Conservation (phyloP, 202 grass and related monocot genomes). For the Setaria viridis region DNA sequence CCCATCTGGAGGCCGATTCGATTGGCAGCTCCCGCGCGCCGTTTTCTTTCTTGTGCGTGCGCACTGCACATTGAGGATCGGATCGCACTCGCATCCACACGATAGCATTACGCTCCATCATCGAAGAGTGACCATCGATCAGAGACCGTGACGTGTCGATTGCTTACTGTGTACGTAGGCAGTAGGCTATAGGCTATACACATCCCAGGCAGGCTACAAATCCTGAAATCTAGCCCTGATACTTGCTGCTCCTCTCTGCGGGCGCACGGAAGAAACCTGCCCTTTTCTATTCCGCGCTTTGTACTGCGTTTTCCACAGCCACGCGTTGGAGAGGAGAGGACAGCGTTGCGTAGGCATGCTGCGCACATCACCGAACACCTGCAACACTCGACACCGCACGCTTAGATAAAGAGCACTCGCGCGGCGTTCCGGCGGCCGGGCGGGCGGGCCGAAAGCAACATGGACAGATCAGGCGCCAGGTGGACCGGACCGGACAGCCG, state of each 20-base stretch:
- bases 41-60: too few relatives aligned
- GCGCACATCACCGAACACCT: not conserved
- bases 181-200: too few relatives aligned
- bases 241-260: too few relatives aligned
- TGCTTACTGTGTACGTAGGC: too few relatives aligned
- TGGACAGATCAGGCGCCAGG: not conserved
- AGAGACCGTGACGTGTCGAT: not conserved
- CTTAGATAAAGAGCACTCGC: not conserved
- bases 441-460: constrained; percentile 14
- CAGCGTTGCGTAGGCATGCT: too few relatives aligned
- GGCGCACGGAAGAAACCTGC: too few relatives aligned
- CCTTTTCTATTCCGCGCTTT: too few relatives aligned
- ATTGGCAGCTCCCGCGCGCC: not conserved
- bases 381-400: not conserved
- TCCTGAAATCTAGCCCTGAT: too few relatives aligned
- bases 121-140: not conserved
- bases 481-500: not conserved
- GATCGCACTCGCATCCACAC: too few relatives aligned
- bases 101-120: not conserved
- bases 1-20: not conserved
- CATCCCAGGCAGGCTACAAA: too few relatives aligned
- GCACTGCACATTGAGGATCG: too few relatives aligned
- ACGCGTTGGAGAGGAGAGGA: not conserved
- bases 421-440: not conserved
- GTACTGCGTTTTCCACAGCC: not conserved